phyloP scores from a whole-genome alignment of 2,329 filamentous ascomycete species.

The Pseudogymnoascus sp. region DNA sequence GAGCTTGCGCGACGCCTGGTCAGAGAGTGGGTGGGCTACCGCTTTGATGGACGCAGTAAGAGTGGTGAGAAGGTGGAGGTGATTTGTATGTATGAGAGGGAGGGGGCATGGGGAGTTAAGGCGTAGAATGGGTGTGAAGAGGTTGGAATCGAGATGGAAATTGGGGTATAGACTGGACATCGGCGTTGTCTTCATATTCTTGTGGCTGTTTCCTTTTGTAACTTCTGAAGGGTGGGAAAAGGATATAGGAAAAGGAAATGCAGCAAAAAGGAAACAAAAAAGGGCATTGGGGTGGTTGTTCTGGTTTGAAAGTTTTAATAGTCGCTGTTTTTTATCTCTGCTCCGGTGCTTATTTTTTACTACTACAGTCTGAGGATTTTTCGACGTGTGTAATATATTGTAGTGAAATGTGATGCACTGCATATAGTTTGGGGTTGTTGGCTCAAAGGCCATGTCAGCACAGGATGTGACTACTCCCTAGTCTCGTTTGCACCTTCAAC shows the following conservation, averaged over 20 bases:
- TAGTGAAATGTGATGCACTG: too few species aligned
- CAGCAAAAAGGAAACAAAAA: not conserved
- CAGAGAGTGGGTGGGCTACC: slow-evolving; percentile 75
- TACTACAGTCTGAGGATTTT: not conserved
- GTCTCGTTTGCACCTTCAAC: too few species aligned
- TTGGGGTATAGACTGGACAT: not conserved
- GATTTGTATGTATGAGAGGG: slow-evolving; percentile 2
- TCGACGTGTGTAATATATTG: too few species aligned
- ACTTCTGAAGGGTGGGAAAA: not conserved
- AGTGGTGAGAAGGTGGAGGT: slow-evolving; percentile 7
- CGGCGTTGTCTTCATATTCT: not conserved
- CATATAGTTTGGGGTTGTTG: too few species aligned
- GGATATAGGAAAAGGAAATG: not conserved
- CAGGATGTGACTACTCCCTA: too few species aligned
- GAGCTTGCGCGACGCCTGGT: slow-evolving; percentile 71
- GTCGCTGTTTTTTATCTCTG: not conserved
- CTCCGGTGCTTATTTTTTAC: not conserved
- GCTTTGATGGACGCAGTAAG: slow-evolving; percentile 58
- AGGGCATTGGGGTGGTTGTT: not conserved
- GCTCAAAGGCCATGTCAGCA: too few species aligned
- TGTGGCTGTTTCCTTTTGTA: too few species aligned
- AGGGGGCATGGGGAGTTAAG: not conserved
- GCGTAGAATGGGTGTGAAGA: not conserved
- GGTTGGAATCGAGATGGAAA: not conserved
- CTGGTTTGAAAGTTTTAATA: not conserved